Conservation (phyloP, 352 stramenopile genomes). For the Globisporangium canariense region DNA sequence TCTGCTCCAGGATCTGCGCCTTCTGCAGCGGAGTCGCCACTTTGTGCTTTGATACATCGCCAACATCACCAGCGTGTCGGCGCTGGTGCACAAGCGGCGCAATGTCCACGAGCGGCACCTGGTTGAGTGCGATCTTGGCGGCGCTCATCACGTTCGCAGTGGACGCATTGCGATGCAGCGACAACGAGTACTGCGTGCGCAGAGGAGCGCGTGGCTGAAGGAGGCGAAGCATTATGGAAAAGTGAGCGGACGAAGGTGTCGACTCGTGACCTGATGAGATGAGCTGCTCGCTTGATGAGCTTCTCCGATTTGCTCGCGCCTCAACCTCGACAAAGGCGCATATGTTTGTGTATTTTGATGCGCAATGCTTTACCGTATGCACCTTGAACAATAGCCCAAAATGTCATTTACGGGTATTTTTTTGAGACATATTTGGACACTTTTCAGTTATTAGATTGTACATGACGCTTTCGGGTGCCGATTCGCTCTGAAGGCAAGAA, state of each 20-base stretch:
- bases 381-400: not conserved
- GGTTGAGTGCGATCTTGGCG: constrained; percentile 38
- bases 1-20: constrained; percentile 44
- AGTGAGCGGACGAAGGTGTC: not conserved
- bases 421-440: no score
- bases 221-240: constrained; percentile 9
- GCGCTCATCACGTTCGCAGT: constrained; percentile 41
- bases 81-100: constrained; percentile 42
- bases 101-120: constrained; percentile 71
- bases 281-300: not conserved
- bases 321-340: not conserved
- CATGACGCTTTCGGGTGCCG: no score
- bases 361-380: not conserved
- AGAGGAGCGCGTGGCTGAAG: not conserved
- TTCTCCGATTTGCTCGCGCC: no score
- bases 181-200: not conserved
- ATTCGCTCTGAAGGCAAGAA: not conserved
- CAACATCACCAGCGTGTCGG: constrained; percentile 1
- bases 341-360: no score
- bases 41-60: not conserved
- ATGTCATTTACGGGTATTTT: no score
- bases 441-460: no score
- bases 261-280: not conserved
- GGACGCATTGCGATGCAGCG: constrained; percentile 2
- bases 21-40: constrained; percentile 21